phyloP scores from a whole-genome alignment of 345 rosid species.

The Corchorus olitorius region DNA sequence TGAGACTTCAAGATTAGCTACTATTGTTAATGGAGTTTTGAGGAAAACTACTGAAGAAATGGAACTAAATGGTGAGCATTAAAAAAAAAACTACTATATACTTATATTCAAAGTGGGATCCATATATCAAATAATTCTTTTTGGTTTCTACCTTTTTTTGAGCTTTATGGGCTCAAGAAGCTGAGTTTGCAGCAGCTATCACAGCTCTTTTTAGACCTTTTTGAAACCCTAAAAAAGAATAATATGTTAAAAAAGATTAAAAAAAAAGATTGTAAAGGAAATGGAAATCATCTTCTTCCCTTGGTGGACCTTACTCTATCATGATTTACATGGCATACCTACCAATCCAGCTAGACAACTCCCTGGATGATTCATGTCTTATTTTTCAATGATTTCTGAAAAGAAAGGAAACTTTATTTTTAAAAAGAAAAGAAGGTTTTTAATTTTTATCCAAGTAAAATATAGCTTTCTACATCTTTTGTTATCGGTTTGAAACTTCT shows the following conservation, averaged over 20 bases:
- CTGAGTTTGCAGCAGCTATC: constrained; percentile 23
- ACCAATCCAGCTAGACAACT: constrained; percentile 65
- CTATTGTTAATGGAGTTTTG: constrained; percentile 79
- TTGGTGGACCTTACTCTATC: constrained; percentile 55
- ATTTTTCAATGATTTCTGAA: constrained; percentile 39
- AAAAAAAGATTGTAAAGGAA: constrained; percentile 20
- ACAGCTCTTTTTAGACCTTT: background rate
- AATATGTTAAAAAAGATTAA: background rate
- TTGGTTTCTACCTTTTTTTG: background rate
- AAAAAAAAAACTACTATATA: background rate
- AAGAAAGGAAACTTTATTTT: constrained; percentile 26
- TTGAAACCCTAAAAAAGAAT: background rate
- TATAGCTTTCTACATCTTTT: background rate
- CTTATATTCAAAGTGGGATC: constrained; percentile 17
- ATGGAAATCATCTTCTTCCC: constrained; percentile 31
- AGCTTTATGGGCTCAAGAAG: constrained; percentile 40
- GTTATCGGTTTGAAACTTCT: background rate
- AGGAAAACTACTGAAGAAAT: constrained; percentile 78
- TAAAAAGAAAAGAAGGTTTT: background rate
- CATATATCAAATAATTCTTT: constrained; percentile 8
- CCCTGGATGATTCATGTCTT: constrained; percentile 41
- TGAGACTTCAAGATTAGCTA: constrained; percentile 81
- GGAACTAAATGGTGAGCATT: constrained; percentile 68
- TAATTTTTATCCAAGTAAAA: background rate
- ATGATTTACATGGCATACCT: constrained; percentile 62